These are phyloP conservation scores for Westerdykella sp. DNA, from an alignment of 2,329 filamentous ascomycete genomes.

Conservation along the genomic window DNA sequence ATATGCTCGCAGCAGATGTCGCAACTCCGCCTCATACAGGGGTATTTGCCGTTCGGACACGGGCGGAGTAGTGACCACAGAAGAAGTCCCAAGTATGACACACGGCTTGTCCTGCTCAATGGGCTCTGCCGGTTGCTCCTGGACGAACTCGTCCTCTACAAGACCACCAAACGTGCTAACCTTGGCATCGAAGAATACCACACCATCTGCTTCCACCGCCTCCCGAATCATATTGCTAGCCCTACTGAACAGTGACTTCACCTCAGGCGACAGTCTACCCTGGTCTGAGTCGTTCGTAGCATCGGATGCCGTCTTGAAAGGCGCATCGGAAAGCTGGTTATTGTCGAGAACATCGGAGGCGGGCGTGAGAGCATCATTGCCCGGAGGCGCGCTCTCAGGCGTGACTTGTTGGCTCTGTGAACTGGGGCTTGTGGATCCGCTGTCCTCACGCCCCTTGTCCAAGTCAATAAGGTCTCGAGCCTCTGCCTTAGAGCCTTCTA, in stretches of 20 bases:
- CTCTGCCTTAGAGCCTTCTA: conserved; percentile 2
- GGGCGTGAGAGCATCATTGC: conserved; percentile 16
- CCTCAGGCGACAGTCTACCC: conserved; percentile 22
- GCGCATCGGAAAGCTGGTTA: conserved; percentile 9
- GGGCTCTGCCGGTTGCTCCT: conserved; percentile 16
- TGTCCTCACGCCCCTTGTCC: conserved; percentile 12
- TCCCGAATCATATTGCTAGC: conserved; percentile 37
- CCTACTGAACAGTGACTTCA: conserved; percentile 29
- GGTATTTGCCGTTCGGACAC: conserved; percentile 12
- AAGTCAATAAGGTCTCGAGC: conserved; percentile 13
- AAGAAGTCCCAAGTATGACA: conserved; percentile 24
- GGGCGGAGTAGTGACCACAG: conserved; percentile 8
- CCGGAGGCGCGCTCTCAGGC: conserved; percentile 13
- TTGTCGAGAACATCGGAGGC: conserved; percentile 20
- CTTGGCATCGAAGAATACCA: conserved; percentile 36
- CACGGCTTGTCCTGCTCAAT: conserved; percentile 32
- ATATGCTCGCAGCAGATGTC: conserved; percentile 30
- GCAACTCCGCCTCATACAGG: conserved; percentile 29
- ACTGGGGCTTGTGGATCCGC: conserved; percentile 16
- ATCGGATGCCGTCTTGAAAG: conserved; percentile 16
- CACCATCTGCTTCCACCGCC: conserved; percentile 33
- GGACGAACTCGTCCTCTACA: conserved; percentile 31
- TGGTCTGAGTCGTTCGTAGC: conserved; percentile 18
- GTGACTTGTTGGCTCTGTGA: conserved; percentile 12
- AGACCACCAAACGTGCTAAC: conserved; percentile 34